A percentile compares a stretch with the other conserved stretches of the same genome.
Evolutionary conservation across 352 stramenopile species (phyloP).

Genomic region (Phytopythium helicoides): DNA sequence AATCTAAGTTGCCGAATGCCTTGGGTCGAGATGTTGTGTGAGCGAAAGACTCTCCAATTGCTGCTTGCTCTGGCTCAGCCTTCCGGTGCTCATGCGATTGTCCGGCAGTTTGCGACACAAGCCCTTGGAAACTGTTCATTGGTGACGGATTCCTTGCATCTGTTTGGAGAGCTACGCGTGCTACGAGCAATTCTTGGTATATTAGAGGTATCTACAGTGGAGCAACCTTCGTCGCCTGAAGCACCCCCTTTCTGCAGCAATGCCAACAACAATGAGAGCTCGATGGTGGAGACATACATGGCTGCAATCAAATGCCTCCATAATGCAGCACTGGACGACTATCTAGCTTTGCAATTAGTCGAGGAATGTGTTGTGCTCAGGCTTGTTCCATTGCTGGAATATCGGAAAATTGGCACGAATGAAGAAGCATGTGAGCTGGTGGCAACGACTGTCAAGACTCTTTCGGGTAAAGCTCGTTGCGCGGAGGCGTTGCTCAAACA

Average conservation of each 20-base stretch:
- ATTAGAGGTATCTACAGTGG: conserved; percentile 29
- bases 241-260: neutral
- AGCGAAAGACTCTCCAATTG: conserved; percentile 62
- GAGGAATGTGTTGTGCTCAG: conserved; percentile 46
- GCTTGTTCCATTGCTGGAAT: conserved; percentile 45
- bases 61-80: conserved; percentile 54
- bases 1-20: conserved; percentile 72
- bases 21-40: conserved; percentile 81
- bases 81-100: conserved; percentile 33
- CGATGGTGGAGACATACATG: conserved; percentile 49
- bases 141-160: conserved; percentile 65
- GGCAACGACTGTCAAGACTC: conserved; percentile 33
- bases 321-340: conserved; percentile 63
- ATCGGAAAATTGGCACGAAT: conserved; percentile 30
- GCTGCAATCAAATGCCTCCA: conserved; percentile 67
- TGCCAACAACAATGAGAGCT: neutral
- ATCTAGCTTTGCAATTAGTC: conserved; percentile 51
- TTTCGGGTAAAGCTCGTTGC: conserved; percentile 50
- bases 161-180: conserved; percentile 68
- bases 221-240: neutral
- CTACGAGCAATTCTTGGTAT: conserved; percentile 42
- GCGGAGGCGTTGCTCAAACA: conserved; percentile 44
- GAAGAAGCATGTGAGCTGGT: conserved; percentile 42
- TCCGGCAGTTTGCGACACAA: conserved; percentile 64
- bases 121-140: conserved; percentile 75